Percentiles rank a stretch among this genome's conserved stretches.
These are phyloP conservation scores for Solanum lycopersicoides DNA, from an alignment of 257 asterid genomes.

Conservation along the genomic window DNA sequence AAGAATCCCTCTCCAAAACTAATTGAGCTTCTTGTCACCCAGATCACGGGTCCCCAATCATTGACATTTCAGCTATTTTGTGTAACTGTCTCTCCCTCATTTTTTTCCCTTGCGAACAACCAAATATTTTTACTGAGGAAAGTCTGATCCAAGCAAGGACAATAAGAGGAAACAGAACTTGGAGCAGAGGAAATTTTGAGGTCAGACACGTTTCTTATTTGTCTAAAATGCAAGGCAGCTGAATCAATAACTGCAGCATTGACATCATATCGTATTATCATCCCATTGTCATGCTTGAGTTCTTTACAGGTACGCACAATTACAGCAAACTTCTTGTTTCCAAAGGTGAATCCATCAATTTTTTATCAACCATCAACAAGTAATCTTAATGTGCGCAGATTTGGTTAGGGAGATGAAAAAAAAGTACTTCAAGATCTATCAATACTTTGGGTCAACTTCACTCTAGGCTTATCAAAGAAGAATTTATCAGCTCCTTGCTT, in stretches of 20 bases:
- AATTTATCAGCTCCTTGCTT: background rate
- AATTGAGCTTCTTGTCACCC: background rate
- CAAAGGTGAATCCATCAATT: background rate
- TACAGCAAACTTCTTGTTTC: background rate
- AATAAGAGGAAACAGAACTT: background rate
- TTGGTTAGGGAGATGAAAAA: background rate
- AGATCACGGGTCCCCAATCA: background rate
- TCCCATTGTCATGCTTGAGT: background rate
- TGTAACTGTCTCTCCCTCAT: background rate
- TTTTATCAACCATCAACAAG: background rate
- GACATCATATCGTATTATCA: background rate
- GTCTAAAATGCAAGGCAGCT: background rate
- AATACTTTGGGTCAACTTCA: background rate
- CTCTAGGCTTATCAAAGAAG: background rate
- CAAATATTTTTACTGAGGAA: background rate
- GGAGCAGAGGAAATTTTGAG: background rate
- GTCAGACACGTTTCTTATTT: background rate
- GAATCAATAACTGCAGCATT: background rate
- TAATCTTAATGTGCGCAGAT: background rate
- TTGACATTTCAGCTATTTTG: background rate
- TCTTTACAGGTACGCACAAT: background rate
- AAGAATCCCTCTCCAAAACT: background rate
- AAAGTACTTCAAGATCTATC: background rate
- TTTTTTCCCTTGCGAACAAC: background rate
- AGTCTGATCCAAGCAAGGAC: background rate